Evolutionary conservation across 2,329 filamentous ascomycete genomes (phyloP).

Genomic region (Monilinia aucupariae): DNA sequence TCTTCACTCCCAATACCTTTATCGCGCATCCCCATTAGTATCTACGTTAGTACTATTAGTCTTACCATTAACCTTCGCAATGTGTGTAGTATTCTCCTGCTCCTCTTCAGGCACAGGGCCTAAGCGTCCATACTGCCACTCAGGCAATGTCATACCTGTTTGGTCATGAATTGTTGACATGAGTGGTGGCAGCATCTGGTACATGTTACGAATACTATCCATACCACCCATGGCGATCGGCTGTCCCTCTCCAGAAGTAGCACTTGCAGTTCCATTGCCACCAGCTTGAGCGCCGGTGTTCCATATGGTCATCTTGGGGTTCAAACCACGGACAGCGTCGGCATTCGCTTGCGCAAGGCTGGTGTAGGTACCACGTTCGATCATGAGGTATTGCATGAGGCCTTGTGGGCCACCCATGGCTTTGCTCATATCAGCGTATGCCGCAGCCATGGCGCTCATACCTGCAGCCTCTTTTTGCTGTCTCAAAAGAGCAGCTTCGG

Average conservation of each 20-base stretch:
- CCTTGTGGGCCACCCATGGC: constrained; percentile 75
- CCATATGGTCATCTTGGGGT: constrained; percentile 90
- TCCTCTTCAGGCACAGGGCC: constrained; percentile 30
- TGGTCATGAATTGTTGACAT: constrained; percentile 84
- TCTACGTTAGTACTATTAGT: constrained; percentile 8
- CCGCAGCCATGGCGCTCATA: constrained; percentile 69
- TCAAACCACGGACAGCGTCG: constrained; percentile 65
- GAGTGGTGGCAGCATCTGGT: constrained; percentile 77
- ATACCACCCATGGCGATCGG: constrained; percentile 48
- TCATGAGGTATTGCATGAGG: constrained; percentile 80
- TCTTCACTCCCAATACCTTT: neutral
- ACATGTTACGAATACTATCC: constrained; percentile 65
- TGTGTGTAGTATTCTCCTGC: neutral
- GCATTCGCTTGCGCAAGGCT: constrained; percentile 75
- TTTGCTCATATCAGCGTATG: constrained; percentile 65
- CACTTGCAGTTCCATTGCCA: constrained; percentile 26
- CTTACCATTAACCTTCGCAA: constrained; percentile 24
- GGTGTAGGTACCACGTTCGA: constrained; percentile 74
- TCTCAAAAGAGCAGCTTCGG: constrained; percentile 53
- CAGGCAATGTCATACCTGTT: constrained; percentile 74
- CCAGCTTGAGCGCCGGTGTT: constrained; percentile 59
- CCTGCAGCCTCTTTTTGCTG: constrained; percentile 73
- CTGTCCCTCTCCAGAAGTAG: constrained; percentile 27
- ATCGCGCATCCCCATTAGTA: neutral
- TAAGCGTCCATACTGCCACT: constrained; percentile 62